Conservation (phyloP, 352 stramenopile species). For the Phytophthora citricola region DNA sequence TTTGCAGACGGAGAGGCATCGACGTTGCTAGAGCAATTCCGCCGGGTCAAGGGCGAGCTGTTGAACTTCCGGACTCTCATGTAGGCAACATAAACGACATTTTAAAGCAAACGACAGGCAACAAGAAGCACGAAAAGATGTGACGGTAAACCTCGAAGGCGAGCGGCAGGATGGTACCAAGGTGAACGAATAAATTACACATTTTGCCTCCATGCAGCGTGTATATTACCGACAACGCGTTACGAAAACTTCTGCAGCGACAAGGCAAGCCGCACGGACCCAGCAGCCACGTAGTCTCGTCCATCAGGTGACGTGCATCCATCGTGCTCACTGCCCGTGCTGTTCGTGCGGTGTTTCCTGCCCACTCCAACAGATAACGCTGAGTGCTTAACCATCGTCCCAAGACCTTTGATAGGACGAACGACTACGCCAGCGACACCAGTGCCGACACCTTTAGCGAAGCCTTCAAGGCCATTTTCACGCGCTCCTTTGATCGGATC, state of each 20-base stretch:
- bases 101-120: not conserved
- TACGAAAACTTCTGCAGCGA: conserved; percentile 66
- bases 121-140: conserved; percentile 13
- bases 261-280: conserved; percentile 65
- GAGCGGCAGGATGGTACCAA: conserved; percentile 13
- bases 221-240: conserved; percentile 6
- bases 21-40: conserved; percentile 75
- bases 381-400: conserved; percentile 82
- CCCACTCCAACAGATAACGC: conserved; percentile 66
- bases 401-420: conserved; percentile 73
- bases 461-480: conserved; percentile 71
- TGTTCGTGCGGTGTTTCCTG: conserved; percentile 46
- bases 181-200: conserved; percentile 66
- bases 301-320: conserved; percentile 16
- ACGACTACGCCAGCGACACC: conserved; percentile 79
- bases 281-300: conserved; percentile 57
- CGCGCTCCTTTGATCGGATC: conserved; percentile 82
- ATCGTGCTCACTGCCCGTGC: conserved; percentile 43
- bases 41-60: conserved; percentile 75
- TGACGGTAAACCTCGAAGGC: conserved; percentile 18
- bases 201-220: conserved; percentile 37
- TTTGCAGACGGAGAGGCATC: conserved; percentile 64
- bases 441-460: conserved; percentile 75
- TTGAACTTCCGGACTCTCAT: conserved; percentile 75
- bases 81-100: conserved; percentile 42